phyloP scores from a whole-genome alignment of 1,284 basidiomycete species.

The Marasmius tenuissimus region DNA sequence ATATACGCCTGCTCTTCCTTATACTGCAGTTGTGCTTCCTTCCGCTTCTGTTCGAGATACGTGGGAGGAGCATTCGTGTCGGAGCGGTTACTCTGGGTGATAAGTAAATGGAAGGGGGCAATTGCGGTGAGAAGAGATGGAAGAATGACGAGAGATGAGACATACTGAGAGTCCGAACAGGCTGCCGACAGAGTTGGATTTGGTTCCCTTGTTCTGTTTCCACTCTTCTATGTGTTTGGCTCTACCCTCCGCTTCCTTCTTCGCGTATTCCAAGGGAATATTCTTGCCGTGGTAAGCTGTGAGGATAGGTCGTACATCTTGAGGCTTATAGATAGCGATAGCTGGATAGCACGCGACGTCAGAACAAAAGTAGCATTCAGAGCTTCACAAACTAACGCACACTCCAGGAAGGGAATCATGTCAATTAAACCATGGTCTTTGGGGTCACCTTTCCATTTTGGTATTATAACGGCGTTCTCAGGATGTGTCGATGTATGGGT shows the following conservation, averaged over 20 bases:
- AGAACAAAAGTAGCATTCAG: background rate
- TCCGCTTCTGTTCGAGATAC: slow-evolving; percentile 89
- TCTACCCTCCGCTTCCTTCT: slow-evolving; percentile 83
- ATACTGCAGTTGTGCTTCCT: slow-evolving; percentile 84
- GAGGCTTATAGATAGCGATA: slow-evolving; percentile 82
- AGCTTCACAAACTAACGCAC: slow-evolving; percentile 45
- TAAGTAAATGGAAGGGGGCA: slow-evolving; percentile 4
- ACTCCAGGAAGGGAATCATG: slow-evolving; percentile 96
- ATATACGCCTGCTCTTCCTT: slow-evolving; percentile 89
- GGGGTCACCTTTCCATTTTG: slow-evolving; percentile 86
- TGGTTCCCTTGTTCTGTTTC: slow-evolving; percentile 58
- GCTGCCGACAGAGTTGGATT: slow-evolving; percentile 56
- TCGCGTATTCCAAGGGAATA: slow-evolving; percentile 87
- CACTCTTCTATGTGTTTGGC: slow-evolving; percentile 80
- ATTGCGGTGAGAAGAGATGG: background rate
- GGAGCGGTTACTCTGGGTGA: slow-evolving; percentile 18
- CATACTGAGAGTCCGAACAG: slow-evolving; percentile 52
- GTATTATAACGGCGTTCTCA: slow-evolving; percentile 86
- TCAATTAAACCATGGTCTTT: slow-evolving; percentile 82
- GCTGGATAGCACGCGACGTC: slow-evolving; percentile 45
- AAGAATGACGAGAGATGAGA: background rate
- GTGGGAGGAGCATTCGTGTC: slow-evolving; percentile 62
- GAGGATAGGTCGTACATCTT: slow-evolving; percentile 87
- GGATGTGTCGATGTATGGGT: slow-evolving; percentile 82
- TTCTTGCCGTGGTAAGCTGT: slow-evolving; percentile 86